Percentiles rank a stretch among this genome's conserved stretches.
These are phyloP conservation scores for Scorias spongiosa DNA, from an alignment of 2,329 filamentous ascomycete genomes.

Conservation along the genomic window DNA sequence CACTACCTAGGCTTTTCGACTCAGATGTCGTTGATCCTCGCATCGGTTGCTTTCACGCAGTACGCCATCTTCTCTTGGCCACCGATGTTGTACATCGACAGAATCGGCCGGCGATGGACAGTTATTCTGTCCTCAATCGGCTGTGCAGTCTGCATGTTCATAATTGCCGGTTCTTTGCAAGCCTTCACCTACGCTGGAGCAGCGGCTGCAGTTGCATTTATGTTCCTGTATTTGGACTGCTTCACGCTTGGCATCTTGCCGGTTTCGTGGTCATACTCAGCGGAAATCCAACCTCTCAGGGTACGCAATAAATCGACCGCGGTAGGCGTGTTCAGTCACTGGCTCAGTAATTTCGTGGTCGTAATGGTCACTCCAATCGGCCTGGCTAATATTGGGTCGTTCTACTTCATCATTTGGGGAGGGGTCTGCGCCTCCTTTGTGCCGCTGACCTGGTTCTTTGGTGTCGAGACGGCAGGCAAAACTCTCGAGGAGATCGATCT, in stretches of 20 bases:
- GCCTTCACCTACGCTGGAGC: conserved; percentile 13
- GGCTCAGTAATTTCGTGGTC: conserved; percentile 32
- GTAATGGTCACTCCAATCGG: conserved; percentile 15
- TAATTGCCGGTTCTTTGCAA: conserved; percentile 20
- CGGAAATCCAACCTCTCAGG: conserved; percentile 33
- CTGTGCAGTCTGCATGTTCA: conserved; percentile 20
- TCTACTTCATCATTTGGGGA: conserved; percentile 41
- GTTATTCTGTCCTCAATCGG: conserved; percentile 18
- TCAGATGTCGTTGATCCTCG: conserved; percentile 17
- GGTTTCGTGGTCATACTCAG: conserved; percentile 25
- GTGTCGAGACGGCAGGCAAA: conserved; percentile 16
- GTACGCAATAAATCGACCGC: conserved; percentile 35
- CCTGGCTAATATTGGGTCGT: conserved; percentile 24
- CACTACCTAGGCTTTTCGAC: conserved; percentile 13
- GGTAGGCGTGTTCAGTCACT: conserved; percentile 33
- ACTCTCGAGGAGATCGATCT: conserved; percentile 14
- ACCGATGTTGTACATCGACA: conserved; percentile 19
- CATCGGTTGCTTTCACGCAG: conserved; percentile 18
- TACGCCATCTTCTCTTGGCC: conserved; percentile 19
- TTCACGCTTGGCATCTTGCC: conserved; percentile 36
- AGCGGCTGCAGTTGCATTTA: conserved; percentile 21
- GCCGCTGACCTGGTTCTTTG: conserved; percentile 27
- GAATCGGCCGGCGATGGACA: conserved; percentile 16
- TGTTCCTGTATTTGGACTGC: conserved; percentile 39
- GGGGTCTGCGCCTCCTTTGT: conserved; percentile 36